phyloP scores from a whole-genome alignment of 345 rosid genomes.

The Raphanus raphanistrum region DNA sequence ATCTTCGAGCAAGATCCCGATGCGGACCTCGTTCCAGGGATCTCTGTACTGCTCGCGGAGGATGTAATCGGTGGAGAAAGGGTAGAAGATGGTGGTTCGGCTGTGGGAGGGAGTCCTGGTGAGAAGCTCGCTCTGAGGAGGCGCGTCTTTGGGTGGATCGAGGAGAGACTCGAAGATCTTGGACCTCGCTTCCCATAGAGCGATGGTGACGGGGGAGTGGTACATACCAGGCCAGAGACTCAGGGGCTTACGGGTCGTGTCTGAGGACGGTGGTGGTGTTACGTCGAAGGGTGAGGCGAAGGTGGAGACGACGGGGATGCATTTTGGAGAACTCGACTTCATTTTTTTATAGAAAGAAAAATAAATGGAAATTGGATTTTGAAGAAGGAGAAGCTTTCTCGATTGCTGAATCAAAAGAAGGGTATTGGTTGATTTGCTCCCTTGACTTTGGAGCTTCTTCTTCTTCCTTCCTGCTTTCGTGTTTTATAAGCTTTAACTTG shows the following conservation, averaged over 20 bases:
- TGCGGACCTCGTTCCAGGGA: constrained; percentile 90
- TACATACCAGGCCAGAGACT: constrained; percentile 92
- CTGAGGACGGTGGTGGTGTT: constrained; percentile 21
- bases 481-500: neutral
- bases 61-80: constrained; percentile 64
- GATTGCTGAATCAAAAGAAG: constrained; percentile 20
- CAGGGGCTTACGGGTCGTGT: constrained; percentile 57
- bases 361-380: neutral
- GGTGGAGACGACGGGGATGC: constrained; percentile 68
- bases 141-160: constrained; percentile 82
- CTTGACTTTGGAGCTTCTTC: constrained; percentile 15
- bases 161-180: constrained; percentile 67
- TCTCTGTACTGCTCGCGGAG: constrained; percentile 83
- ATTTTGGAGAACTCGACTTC: constrained; percentile 44
- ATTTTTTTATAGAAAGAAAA: neutral
- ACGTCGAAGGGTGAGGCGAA: constrained; percentile 47
- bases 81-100: constrained; percentile 65
- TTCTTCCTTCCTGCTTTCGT: neutral
- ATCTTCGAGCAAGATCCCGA: constrained; percentile 85
- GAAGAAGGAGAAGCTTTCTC: constrained; percentile 17
- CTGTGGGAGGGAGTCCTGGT: constrained; percentile 62
- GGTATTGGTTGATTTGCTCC: constrained; percentile 13
- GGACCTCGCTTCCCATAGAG: constrained; percentile 84
- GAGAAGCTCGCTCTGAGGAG: constrained; percentile 72
- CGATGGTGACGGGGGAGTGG: constrained; percentile 76